Base-by-base conservation (phyloP, 495 filamentous ascomycete species). In the Aeminium ludgeri region DNA sequence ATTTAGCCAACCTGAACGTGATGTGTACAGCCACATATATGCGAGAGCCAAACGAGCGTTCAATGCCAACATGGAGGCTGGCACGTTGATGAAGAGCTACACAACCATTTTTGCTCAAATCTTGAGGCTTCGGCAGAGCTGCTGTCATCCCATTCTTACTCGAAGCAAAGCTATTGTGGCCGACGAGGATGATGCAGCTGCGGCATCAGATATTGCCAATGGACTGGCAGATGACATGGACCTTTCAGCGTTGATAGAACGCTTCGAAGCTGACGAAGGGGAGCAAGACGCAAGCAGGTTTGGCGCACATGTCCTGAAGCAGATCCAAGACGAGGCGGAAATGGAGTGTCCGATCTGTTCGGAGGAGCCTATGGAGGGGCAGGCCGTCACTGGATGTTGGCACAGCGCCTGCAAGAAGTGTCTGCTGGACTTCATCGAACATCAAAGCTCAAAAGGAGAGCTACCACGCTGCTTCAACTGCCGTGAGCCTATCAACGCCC, bases 61-160 rank as follows among this genome's bases (percentile, higher is more conserved):
- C 54, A 74, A 76, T 13, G 74, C 74, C 40, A 95, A 86, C 44
- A 68, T 94, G 37, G 83, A 91, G 55, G 84, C 81, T 8, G 89
- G 89, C 11, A 96, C 89, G 0, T 67, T 97, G 11, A 68, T 96
- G 60, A 91, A 93, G 52, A 82, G 85, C 1, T 97, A 83, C 55
- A 91, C 87, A 0, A 91, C 82, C 28, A 93, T 97, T 48, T 91
- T 97, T 50, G 91, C 91, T 1, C 89, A 97, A 58, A 91, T 97
- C 54, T 70, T 96, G 10, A 78, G 89, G 15, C 80, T 97, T 23
- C 76, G 89, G 6, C 89, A 97, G 56, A 82, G 82, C 13, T 97
- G 89, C 57, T 95, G 87, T 49, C 89, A 97, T 59, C 89, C 89
- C 0, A 62, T 82, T 13, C 68, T 97, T 15, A 86, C 86, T 1